phyloP scores from a whole-genome alignment of 257 asterid species.

The Ophiorrhiza pumila region DNA sequence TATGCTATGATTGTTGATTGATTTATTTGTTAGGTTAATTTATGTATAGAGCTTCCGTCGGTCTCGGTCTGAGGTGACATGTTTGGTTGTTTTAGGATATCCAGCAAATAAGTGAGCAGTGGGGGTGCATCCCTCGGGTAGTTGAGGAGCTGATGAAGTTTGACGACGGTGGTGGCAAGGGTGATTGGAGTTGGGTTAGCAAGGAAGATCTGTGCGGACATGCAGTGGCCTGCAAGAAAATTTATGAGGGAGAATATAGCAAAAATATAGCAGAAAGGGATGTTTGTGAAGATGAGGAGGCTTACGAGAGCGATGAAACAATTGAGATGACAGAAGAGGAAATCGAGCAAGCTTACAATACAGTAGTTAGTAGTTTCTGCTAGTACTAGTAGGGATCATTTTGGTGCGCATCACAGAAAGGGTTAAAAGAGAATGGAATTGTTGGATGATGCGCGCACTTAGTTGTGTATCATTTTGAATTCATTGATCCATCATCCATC shows the following conservation, averaged over 20 bases:
- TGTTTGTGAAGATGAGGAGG: slow-evolving; percentile 21
- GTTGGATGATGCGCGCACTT: no score
- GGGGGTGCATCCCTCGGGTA: slow-evolving; percentile 53
- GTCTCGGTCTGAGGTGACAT: no score
- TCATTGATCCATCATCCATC: no score
- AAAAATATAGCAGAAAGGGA: slow-evolving; percentile 27
- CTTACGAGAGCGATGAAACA: slow-evolving; percentile 76
- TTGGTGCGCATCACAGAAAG: no score
- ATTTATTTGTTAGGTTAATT: no score
- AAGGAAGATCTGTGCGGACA: slow-evolving; percentile 62
- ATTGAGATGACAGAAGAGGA: slow-evolving; percentile 98
- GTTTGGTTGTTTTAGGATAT: slow-evolving; percentile 42
- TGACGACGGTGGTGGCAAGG: slow-evolving; percentile 12
- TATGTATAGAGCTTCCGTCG: no score
- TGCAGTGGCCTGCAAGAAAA: slow-evolving; percentile 58
- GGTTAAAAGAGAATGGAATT: no score
- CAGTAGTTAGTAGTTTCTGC: no score
- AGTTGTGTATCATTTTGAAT: no score
- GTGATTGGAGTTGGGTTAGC: neutral
- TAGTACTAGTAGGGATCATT: no score
- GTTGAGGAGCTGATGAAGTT: slow-evolving; percentile 72
- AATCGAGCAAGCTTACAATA: slow-evolving; percentile 61
- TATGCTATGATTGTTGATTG: no score
- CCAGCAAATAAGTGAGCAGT: slow-evolving; percentile 7
- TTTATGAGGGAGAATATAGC: slow-evolving; percentile 71